Percentiles rank a stretch among this genome's conserved stretches.
Conservation (phyloP, 352 stramenopile species). For the Thalassiosira livingstoniorum region DNA sequence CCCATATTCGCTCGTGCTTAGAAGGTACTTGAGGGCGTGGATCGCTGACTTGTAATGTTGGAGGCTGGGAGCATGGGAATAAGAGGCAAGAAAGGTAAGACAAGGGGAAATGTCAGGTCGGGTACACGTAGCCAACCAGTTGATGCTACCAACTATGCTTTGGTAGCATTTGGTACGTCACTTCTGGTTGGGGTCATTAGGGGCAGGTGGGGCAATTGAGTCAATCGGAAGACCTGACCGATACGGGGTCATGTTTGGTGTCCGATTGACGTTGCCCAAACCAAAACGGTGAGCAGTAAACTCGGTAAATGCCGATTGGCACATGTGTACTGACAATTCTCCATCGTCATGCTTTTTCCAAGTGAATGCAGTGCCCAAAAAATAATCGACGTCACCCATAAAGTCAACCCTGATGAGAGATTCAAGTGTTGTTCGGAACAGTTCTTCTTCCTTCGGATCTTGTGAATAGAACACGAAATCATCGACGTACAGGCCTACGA, state of each 20-base stretch:
- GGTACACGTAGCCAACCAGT: constrained; percentile 1
- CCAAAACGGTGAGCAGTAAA: constrained; percentile 14
- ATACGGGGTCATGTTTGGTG: constrained; percentile 23
- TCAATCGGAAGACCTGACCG: constrained; percentile 29
- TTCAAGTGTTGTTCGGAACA: background rate
- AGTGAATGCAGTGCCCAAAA: constrained; percentile 7
- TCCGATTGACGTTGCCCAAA: constrained; percentile 11
- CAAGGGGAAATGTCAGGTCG: background rate
- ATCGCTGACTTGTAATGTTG: constrained; percentile 6
- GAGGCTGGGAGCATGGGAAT: background rate
- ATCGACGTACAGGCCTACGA: no score
- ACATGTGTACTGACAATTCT: constrained; percentile 9
- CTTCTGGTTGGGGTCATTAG: constrained; percentile 2
- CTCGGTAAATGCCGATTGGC: constrained; percentile 17
- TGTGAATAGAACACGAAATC: background rate
- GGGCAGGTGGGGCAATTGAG: background rate
- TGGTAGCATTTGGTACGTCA: constrained; percentile 6
- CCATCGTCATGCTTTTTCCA: background rate
- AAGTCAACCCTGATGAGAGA: background rate
- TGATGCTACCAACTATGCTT: constrained; percentile 3
- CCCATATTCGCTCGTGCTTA: no score
- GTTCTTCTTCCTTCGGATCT: background rate
- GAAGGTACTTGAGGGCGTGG: no score
- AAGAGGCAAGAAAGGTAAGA: constrained; percentile 11
- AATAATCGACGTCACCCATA: no score